Evolutionary conservation across 2,329 filamentous ascomycete species (phyloP), one percentile per base, ranked within the genome.

Genomic region (Apiospora koreana): DNA sequence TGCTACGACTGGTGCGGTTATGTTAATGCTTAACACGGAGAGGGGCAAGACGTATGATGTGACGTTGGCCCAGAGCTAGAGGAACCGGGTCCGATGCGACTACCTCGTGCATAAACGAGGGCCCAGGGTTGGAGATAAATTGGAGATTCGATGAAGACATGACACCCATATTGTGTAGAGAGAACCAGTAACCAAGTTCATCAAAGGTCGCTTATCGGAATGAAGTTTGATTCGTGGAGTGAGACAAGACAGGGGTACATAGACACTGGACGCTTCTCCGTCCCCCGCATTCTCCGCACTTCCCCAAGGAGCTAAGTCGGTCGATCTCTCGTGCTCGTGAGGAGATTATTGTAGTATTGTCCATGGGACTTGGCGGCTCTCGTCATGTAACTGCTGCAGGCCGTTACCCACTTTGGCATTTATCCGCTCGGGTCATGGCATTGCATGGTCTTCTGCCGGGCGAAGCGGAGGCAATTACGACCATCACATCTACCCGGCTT

Each of bases 201-300:
- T 14, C 21, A n/a, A 2, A 62, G 5, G 8, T 62, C 31, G 54
- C 31, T n/a, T 62, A 38, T 62, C 54, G 31, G 54, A 21, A 2
- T n/a, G 31, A 38, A 14, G 54, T 38, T 14, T 62, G 54, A 38
- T 62, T 35, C 54, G 54, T 62, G 54, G 54, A 62, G 54, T 58
- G 16, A 31, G 50, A 58, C 28, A 21, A 2, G 50, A 58, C 16
- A 14, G 50, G 48, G 10, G 14, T n/a, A 25, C 14, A 23, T 8
- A 9, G 50, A 58, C 50, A 16, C 48, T 12, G 50, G 18, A 62
- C 54, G 28, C 31, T 38, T 35, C 31, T 62, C 25, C 31, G 21
- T 9, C 4, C 54, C 54, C 54, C 54, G 54, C 54, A 62, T 62
- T 62, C 54, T 62, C 54, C 54, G 54, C 54, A 62, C 31, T 62